Evolutionary conservation across 148 eudicot species (phyloP).

Genomic region (Cornus kousa): DNA sequence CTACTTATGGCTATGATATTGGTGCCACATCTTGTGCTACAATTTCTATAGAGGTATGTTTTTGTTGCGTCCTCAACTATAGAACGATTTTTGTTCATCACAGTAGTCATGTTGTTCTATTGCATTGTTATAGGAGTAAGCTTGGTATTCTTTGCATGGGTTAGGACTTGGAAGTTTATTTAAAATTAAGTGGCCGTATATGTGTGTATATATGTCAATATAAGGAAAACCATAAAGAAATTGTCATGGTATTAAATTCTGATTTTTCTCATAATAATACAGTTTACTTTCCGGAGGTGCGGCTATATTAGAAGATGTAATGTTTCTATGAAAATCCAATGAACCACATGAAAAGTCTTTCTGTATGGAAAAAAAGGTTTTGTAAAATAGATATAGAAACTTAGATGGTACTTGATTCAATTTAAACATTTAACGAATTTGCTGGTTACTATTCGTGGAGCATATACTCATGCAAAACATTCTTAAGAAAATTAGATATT

Average conservation of each 20-base stretch:
- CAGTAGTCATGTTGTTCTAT: background rate
- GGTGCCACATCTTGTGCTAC: constrained; percentile 91
- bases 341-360: too few species aligned
- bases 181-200: background rate
- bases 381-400: background rate
- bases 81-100: background rate
- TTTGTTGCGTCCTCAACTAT: background rate
- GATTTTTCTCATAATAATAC: too few species aligned
- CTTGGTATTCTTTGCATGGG: background rate
- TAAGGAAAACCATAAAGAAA: background rate
- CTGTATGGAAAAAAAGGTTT: too few species aligned
- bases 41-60: constrained; percentile 66
- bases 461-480: background rate
- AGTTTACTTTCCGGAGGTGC: background rate
- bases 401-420: background rate
- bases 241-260: too few species aligned
- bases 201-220: background rate
- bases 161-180: background rate
- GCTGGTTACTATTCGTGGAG: background rate
- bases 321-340: too few species aligned
- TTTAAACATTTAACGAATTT: background rate
- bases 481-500: background rate
- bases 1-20: constrained; percentile 94
- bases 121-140: background rate
- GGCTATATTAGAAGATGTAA: background rate